Evolutionary conservation across 352 stramenopile species (phyloP), one percentile per base, ranked within the genome.

Genomic region (Paralagenidium karlingii): DNA sequence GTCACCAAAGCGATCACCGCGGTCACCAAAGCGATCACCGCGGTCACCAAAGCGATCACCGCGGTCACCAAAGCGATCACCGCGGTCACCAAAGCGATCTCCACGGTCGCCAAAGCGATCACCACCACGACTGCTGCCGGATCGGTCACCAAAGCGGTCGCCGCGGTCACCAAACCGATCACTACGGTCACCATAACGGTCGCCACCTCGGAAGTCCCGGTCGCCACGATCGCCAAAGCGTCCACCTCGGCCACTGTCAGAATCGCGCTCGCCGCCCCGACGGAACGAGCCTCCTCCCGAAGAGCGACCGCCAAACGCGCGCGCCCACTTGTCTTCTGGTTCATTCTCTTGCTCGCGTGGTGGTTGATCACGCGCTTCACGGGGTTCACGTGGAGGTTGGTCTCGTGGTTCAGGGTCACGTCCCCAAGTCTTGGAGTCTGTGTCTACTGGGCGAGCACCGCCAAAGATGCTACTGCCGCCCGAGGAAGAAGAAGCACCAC

Each of bases 281-380:
- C n/a, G n/a, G n/a, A n/a, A n/a, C n/a, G n/a, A 16, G 34, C 26
- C 43, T 13, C 41, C 31, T 19, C 24, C 38, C 24, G 18, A 29
- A 29, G 13, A 16, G 2, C 37, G n/a, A 26, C 40, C 22, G 13
- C 54, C 53, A 34, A 84, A 84, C 1, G 63, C 60, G 28, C 58
- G 44, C 10, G 60, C 55, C 41, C 60, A 82, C 52, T 82, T 82
- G 44, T 80, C 61, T n/a, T 58, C 53, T 28, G 33, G 39, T 20
- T 28, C n/a, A n/a, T n/a, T n/a, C n/a, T n/a, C n/a, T n/a, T n/a
- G n/a, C n/a, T n/a, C n/a, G n/a, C n/a, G n/a, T n/a, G n/a, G n/a
- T n/a, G n/a, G n/a, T n/a, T n/a, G n/a, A n/a, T n/a, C n/a, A n/a
- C n/a, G n/a, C n/a, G n/a, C n/a, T n/a, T n/a, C n/a, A n/a, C n/a